A percentile compares a stretch with the other conserved stretches of the same genome.
Conservation (phyloP, 352 stramenopile genomes). For the Pythium scleroteichum region DNA sequence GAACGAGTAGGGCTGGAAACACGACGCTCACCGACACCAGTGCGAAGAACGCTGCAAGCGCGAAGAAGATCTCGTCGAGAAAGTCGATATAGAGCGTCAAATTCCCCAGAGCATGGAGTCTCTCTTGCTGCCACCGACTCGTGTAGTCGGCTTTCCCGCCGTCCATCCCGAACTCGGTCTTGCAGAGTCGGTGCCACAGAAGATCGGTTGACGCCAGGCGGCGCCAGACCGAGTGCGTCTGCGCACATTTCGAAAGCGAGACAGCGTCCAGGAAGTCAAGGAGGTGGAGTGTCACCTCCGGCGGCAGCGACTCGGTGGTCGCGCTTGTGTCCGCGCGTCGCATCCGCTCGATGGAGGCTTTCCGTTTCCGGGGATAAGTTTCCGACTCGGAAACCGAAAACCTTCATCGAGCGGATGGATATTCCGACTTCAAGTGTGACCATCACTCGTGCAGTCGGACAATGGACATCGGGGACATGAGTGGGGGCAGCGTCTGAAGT, state of each 20-base stretch:
- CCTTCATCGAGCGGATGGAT: too few species aligned
- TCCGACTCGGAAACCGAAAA: too few species aligned
- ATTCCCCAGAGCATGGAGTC: slow-evolving; percentile 15
- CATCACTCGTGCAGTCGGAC: too few species aligned
- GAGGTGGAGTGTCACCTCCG: slow-evolving; percentile 24
- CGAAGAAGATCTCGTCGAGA: slow-evolving; percentile 28
- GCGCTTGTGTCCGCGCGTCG: too few species aligned
- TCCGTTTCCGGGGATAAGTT: slow-evolving; percentile 13
- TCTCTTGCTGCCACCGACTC: slow-evolving; percentile 26
- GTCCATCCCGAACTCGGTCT: slow-evolving; percentile 24
- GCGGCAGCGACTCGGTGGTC: slow-evolving; percentile 11
- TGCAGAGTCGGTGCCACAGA: slow-evolving; percentile 23
- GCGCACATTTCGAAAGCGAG: slow-evolving; percentile 22
- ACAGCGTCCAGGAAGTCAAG: slow-evolving; percentile 27
- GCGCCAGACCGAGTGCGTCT: slow-evolving; percentile 19
- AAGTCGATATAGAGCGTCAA: slow-evolving; percentile 27
- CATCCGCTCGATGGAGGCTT: too few species aligned
- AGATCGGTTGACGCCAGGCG: slow-evolving; percentile 10
- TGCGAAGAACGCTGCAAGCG: slow-evolving; percentile 13
- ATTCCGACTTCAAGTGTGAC: too few species aligned
- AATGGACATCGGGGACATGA: too few species aligned
- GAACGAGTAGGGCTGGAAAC: slow-evolving; percentile 15
- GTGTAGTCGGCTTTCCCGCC: slow-evolving; percentile 26
- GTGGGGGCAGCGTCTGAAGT: too few species aligned
- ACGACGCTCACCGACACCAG: slow-evolving; percentile 14